Evolutionary conservation across 495 filamentous ascomycete species (phyloP), one percentile per base, ranked within the genome.

Genomic region (Cercophora newfieldiana): DNA sequence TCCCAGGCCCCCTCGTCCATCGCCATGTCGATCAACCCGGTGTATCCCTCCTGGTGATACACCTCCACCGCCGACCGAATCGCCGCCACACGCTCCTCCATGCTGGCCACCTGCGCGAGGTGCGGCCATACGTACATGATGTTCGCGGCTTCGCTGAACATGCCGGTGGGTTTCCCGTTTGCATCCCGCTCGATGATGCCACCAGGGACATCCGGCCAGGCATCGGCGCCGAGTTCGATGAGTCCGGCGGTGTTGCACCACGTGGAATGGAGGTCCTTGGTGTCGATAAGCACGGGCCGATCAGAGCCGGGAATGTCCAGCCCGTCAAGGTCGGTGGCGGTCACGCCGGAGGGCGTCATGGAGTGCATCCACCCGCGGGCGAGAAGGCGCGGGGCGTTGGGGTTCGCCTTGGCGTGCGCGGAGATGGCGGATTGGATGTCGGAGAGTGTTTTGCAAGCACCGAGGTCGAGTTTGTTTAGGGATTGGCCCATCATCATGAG

Each of bases 21-120:
- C n/a, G 87, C 87, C 86, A 90, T 89, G 66, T 90, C 88, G 0
- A 90, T 79, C 62, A 87, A 60, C 0, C 88, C 87, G 1, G 88
- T 89, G 65, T 88, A 89, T 2, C 87, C 87, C 3, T 78, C 77
- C 0, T 79, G 76, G 31, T 82, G 82, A 68, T 89, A 89, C 10
- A 81, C 78, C 4, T 65, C 50, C 16, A 87, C 77, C 0, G 86
- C 87, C 0, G 75, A 73, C 44, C 75, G 72, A 55, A 89, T 71
- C 0, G 86, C 82, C n/a, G 66, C 73, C 10, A 82, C 66, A n/a
- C 86, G 82, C 63, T 88, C 84, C 25, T 82, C 79, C 65, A 81
- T 79, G 10, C 80, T 80, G 3, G 81, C 80, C 0, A 84, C 78
- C 12, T 72, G 71, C 4, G 85, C 83, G n/a, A 89, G 69, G 68